Percentiles rank a stretch among this genome's conserved stretches.
These are phyloP conservation scores for Naumovozyma dairenensis DNA, from an alignment of 805 yeast genomes.

Conservation along the genomic window DNA sequence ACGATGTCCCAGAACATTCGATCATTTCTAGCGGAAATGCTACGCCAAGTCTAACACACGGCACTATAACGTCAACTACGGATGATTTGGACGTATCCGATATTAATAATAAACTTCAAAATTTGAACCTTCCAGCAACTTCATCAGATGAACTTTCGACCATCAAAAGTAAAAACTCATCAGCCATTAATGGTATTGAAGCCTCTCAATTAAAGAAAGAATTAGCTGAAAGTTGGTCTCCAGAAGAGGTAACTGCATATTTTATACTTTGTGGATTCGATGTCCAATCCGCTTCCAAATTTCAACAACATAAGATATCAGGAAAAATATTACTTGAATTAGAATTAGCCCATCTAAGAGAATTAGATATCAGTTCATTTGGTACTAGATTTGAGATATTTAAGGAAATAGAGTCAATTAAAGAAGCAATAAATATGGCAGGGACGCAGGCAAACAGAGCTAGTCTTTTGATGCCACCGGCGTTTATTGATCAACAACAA, in stretches of 20 bases:
- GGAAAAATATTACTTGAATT: conserved; percentile 79
- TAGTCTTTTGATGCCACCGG: conserved; percentile 34
- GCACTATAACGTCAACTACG: conserved; percentile 13
- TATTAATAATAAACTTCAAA: too few relatives aligned
- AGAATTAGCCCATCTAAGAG: conserved; percentile 79
- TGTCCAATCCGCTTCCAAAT: conserved; percentile 61
- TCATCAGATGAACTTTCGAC: background rate
- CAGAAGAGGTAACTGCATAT: conserved; percentile 74
- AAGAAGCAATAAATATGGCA: conserved; percentile 14
- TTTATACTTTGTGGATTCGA: conserved; percentile 70
- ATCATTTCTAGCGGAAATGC: background rate
- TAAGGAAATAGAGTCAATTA: conserved; percentile 73
- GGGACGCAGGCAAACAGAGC: background rate
- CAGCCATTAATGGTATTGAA: background rate
- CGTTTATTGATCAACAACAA: conserved; percentile 19
- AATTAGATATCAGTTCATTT: conserved; percentile 81
- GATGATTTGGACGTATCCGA: conserved; percentile 11
- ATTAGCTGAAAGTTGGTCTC: conserved; percentile 61
- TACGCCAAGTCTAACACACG: conserved; percentile 9
- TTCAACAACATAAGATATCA: conserved; percentile 78
- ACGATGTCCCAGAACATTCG: conserved; percentile 10
- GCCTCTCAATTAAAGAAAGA: conserved; percentile 6
- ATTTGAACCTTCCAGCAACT: background rate
- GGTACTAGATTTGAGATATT: conserved; percentile 91
- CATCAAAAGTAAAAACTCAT: background rate